Percentiles rank a stretch among this genome's conserved stretches.
phyloP scores from a whole-genome alignment of 176 grass and related monocot species.

The Cenchrus purpureus region DNA sequence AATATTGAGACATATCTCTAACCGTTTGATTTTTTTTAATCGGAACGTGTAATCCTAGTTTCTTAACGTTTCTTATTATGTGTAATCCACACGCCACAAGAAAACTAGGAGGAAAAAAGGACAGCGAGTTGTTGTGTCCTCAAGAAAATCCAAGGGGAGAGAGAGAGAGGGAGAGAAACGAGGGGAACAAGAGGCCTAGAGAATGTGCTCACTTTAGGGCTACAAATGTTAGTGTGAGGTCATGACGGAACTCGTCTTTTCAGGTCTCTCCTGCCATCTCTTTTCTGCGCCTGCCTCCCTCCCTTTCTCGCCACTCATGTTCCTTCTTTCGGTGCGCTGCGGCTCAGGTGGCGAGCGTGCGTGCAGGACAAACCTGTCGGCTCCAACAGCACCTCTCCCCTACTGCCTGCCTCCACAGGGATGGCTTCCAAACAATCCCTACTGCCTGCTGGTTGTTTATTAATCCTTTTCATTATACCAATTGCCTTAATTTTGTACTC shows the following conservation, averaged over 20 bases:
- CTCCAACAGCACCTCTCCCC: background rate
- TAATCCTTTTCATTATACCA: background rate
- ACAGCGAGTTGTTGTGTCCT: background rate
- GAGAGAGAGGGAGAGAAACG: background rate
- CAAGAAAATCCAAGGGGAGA: background rate
- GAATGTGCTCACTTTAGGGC: conserved; percentile 36
- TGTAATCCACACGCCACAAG: background rate
- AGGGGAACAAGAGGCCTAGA: conserved; percentile 49
- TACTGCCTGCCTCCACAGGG: background rate
- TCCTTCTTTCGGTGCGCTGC: conserved; percentile 37
- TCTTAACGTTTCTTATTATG: too few species aligned
- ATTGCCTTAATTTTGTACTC: background rate
- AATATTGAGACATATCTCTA: too few species aligned
- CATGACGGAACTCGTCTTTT: conserved; percentile 44
- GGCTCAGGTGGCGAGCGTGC: conserved; percentile 42
- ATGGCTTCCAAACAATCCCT: too few species aligned
- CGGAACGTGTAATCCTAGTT: too few species aligned
- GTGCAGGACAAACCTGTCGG: conserved; percentile 41
- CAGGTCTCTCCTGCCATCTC: conserved; percentile 19
- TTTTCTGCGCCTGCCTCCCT: conserved; percentile 9
- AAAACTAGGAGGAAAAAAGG: background rate
- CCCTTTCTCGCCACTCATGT: conserved; percentile 10
- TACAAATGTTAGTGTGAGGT: conserved; percentile 47
- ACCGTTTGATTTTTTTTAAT: too few species aligned
- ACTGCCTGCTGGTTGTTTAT: background rate